phyloP scores from a whole-genome alignment of 1,284 basidiomycete genomes.

The Moesziomyces parantarcticus region DNA sequence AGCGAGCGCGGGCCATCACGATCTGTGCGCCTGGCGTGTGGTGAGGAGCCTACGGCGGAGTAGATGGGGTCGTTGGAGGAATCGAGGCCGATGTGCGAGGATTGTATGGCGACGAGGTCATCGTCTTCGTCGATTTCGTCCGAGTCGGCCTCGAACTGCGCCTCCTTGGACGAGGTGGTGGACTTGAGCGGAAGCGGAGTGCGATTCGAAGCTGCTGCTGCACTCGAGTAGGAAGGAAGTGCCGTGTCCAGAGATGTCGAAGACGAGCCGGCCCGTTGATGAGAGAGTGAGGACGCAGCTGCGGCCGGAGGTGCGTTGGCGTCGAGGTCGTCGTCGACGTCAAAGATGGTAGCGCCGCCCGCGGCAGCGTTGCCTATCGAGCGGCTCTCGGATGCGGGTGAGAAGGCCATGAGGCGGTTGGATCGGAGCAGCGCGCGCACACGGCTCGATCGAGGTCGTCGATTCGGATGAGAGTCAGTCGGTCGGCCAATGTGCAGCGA shows the following conservation, averaged over 20 bases:
- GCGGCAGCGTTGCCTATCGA: not conserved
- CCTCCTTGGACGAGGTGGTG: constrained; percentile 64
- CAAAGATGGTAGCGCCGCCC: constrained; percentile 8
- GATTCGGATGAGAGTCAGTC: too few relatives aligned
- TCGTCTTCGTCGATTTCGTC: constrained; percentile 59
- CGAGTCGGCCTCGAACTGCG: constrained; percentile 67
- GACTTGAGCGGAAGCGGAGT: constrained; percentile 53
- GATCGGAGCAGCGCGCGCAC: too few relatives aligned
- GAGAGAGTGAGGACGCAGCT: not conserved
- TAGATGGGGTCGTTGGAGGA: constrained; percentile 3
- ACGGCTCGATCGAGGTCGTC: too few relatives aligned
- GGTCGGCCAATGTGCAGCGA: too few relatives aligned
- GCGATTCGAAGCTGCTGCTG: constrained; percentile 9
- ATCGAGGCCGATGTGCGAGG: constrained; percentile 32
- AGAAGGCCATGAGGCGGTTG: not conserved
- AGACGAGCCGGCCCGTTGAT: not conserved
- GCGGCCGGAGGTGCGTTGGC: not conserved
- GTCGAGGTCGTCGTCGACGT: constrained; percentile 16
- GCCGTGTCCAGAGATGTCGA: constrained; percentile 10
- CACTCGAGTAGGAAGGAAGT: constrained; percentile 20
- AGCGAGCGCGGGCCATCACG: constrained; percentile 32
- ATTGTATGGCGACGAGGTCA: constrained; percentile 33
- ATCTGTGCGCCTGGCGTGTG: too few relatives aligned
- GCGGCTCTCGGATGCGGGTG: not conserved
- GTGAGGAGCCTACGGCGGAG: too few relatives aligned